A percentile compares a stretch with the other conserved stretches of the same genome.
phyloP scores from a whole-genome alignment of 1,139 yeast genomes.

The Pichia kudriavzevii region DNA sequence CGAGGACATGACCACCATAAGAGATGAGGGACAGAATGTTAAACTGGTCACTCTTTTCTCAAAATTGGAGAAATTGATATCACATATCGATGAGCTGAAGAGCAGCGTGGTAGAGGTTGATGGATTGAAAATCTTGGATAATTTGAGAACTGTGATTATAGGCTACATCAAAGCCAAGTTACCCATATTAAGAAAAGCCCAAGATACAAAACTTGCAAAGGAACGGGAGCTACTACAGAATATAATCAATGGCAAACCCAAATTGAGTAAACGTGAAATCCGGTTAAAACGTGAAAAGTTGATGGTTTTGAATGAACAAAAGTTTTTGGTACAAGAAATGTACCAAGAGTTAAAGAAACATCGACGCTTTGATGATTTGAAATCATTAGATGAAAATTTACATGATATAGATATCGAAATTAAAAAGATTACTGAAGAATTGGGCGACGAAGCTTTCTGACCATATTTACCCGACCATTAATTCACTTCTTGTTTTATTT shows the following conservation, averaged over 20 bases:
- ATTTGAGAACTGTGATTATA: slow-evolving; percentile 40
- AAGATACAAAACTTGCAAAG: slow-evolving; percentile 18
- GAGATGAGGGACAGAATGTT: slow-evolving; percentile 8
- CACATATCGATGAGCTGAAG: slow-evolving; percentile 13
- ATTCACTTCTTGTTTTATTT: not conserved
- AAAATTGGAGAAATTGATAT: slow-evolving; percentile 19
- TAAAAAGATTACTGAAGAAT: slow-evolving; percentile 36
- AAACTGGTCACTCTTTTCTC: slow-evolving; percentile 15
- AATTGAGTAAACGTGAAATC: slow-evolving; percentile 43
- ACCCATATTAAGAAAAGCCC: slow-evolving; percentile 40
- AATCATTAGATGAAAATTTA: slow-evolving; percentile 51
- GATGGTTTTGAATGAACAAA: slow-evolving; percentile 83
- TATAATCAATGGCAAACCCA: slow-evolving; percentile 19
- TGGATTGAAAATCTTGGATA: slow-evolving; percentile 33
- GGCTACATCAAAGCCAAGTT: slow-evolving; percentile 47
- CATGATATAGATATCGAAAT: slow-evolving; percentile 53
- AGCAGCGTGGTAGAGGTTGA: slow-evolving; percentile 11
- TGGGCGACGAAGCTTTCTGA: slow-evolving; percentile 62
- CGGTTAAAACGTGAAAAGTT: slow-evolving; percentile 62
- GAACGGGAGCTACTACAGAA: slow-evolving; percentile 9
- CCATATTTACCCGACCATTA: not conserved
- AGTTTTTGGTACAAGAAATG: slow-evolving; percentile 59
- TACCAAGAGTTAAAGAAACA: slow-evolving; percentile 54
- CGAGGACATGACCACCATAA: slow-evolving; percentile 23
- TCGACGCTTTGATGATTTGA: slow-evolving; percentile 72